Percentiles rank a stretch among this genome's conserved stretches.
phyloP scores from a whole-genome alignment of 2,329 filamentous ascomycete genomes.

The Trichoderma guizhouense region DNA sequence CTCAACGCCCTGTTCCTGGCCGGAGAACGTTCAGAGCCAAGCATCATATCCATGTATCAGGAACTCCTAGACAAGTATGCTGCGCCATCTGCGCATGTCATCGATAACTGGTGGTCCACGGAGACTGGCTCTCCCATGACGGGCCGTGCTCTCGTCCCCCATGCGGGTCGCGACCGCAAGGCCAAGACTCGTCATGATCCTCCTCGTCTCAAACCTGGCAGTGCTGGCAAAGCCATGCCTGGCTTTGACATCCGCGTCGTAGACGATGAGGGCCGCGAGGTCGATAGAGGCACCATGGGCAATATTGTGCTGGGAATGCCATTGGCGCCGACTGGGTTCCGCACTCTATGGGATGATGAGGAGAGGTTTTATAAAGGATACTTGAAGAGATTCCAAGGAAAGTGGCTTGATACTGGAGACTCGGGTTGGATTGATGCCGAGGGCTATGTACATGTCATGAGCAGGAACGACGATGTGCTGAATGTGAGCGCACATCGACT shows the following conservation, averaged over 20 bases:
- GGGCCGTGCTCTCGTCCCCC: constrained; percentile 53
- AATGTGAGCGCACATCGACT: constrained; percentile 94
- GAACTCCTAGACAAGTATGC: constrained; percentile 65
- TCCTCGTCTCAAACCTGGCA: constrained; percentile 72
- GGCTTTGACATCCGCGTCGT: constrained; percentile 86
- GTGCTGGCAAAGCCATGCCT: constrained; percentile 86
- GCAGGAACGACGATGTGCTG: constrained; percentile 77
- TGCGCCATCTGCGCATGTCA: constrained; percentile 54
- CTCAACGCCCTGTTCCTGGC: constrained; percentile 79
- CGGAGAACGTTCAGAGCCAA: constrained; percentile 84
- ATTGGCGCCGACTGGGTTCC: constrained; percentile 80
- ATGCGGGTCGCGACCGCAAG: constrained; percentile 53
- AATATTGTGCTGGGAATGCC: constrained; percentile 86
- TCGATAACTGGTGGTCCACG: constrained; percentile 62
- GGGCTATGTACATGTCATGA: constrained; percentile 63
- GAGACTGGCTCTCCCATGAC: constrained; percentile 59
- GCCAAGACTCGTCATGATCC: constrained; percentile 39
- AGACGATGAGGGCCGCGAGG: constrained; percentile 71
- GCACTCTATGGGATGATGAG: constrained; percentile 81
- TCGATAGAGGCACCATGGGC: constrained; percentile 73
- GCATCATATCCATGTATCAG: constrained; percentile 79
- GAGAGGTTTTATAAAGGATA: constrained; percentile 84
- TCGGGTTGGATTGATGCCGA: constrained; percentile 80
- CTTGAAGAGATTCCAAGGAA: constrained; percentile 73
- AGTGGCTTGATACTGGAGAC: constrained; percentile 89